Evolutionary conservation across 345 rosid species (phyloP).

Genomic region (Dovyalis caffra): DNA sequence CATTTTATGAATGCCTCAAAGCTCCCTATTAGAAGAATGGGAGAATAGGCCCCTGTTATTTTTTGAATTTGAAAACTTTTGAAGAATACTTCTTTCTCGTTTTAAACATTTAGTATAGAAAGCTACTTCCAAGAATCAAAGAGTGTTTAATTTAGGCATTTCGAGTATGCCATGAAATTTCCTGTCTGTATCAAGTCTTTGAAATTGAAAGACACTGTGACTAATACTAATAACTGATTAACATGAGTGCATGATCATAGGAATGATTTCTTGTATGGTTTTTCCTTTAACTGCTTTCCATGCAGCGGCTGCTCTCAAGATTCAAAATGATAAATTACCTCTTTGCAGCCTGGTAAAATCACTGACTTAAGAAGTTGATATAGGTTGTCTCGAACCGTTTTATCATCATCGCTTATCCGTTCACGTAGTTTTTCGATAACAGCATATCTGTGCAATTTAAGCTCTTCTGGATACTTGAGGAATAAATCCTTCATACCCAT

Average conservation of each 20-base stretch:
- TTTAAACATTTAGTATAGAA: background rate
- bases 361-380: constrained; percentile 56
- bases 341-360: constrained; percentile 65
- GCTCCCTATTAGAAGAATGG: background rate
- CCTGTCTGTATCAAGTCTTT: background rate
- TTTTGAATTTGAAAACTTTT: background rate
- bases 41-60: background rate
- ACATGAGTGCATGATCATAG: background rate
- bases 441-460: constrained; percentile 52
- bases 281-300: background rate
- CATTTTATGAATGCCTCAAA: background rate
- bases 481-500: constrained; percentile 68
- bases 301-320: background rate
- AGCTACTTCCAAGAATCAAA: background rate
- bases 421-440: constrained; percentile 65
- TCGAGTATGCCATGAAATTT: background rate
- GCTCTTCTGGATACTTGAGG: constrained; percentile 60
- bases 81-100: background rate
- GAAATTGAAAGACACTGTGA: background rate
- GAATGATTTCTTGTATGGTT: background rate
- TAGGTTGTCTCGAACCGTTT: constrained; percentile 54
- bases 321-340: constrained; percentile 42
- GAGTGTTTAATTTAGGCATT: background rate
- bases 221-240: background rate
- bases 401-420: constrained; percentile 67